These are phyloP conservation scores for Dryas drummondii DNA, from an alignment of 306 rosid genomes.

Conservation along the genomic window DNA sequence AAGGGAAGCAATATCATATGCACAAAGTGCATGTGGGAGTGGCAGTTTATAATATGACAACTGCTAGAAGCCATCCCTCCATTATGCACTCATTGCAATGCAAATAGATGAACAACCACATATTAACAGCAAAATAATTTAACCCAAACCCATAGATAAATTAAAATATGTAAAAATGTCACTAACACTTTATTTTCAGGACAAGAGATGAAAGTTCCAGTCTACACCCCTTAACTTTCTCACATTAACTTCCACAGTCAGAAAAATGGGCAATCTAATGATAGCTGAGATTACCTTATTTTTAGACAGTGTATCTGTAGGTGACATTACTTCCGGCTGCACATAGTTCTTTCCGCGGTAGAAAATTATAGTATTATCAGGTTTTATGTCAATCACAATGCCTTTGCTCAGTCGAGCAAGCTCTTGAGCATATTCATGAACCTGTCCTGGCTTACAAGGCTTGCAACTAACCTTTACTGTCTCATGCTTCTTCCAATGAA, in stretches of 20 bases:
- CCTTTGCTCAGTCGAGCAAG: slow-evolving; percentile 90
- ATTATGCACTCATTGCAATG: background rate
- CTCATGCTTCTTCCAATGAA: slow-evolving; percentile 94
- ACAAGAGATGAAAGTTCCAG: background rate
- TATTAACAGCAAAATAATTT: background rate
- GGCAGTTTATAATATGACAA: background rate
- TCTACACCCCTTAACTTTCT: background rate
- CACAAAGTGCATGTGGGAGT: background rate
- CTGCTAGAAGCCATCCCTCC: background rate
- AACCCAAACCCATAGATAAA: background rate
- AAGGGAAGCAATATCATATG: background rate
- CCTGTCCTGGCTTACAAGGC: slow-evolving; percentile 88
- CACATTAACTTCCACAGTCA: slow-evolving; percentile 11
- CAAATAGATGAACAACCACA: background rate
- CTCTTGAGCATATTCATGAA: slow-evolving; percentile 76
- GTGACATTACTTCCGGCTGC: slow-evolving; percentile 83
- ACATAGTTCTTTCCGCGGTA: slow-evolving; percentile 87
- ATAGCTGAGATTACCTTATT: slow-evolving; percentile 54
- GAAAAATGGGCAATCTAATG: background rate
- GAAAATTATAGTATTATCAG: slow-evolving; percentile 57
- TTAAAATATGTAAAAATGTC: background rate
- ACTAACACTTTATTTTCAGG: background rate
- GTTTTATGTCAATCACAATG: slow-evolving; percentile 77
- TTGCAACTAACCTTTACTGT: slow-evolving; percentile 84
- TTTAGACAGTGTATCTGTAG: slow-evolving; percentile 77